Base-by-base conservation (phyloP, 225 moss, liverwort and hornwort species). In the Lunularia cruciata region DNA sequence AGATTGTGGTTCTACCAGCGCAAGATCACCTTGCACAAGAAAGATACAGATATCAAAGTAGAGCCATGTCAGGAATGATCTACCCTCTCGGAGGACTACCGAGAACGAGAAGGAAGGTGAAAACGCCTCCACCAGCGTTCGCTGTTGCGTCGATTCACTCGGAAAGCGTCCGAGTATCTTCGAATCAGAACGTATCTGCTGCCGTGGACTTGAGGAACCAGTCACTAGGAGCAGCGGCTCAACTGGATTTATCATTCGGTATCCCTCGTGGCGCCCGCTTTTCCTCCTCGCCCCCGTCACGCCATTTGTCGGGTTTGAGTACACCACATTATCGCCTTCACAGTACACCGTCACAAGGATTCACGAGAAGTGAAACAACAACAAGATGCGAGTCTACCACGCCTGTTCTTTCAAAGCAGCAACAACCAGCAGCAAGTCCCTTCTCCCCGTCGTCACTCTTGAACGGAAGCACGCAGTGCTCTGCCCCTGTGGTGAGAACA, bases 1-100 rank as follows among this genome's bases (percentile, higher is more conserved):
- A 81, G 76, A 81, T 72, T 53, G 69, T 42, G 65, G 73, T 81
- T 52, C 55, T 81, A 30, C 73, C 69, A 42, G 73, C 76, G 57
- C 81, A 81, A 58, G 81, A 81, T 70, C 76, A 77, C 65, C 73
- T 81, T 58, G 76, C 76, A 3, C 81, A 66, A 72, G 76, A 81
- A 70, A 81, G 81, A 59, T 73, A 67, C 39, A 65, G 81, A 52
- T 64, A 63, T 42, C 71, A 80, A 18, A 68, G 65, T 43, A 69
- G 73, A 61, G 72, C 65, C 14, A 77, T 77, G 69, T 65, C 73
- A 26, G 81, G 81, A 51, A 65, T 81, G 81, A 70, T 73, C 13
- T 76, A 73, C 14, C 73, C 76, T 23, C 65, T 73, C 0, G 76
- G 54, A 9, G 80, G 72, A 3, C 43, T 80, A 9, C 73, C 80